phyloP scores from a whole-genome alignment of 306 rosid species.

The Malus orientalis region DNA sequence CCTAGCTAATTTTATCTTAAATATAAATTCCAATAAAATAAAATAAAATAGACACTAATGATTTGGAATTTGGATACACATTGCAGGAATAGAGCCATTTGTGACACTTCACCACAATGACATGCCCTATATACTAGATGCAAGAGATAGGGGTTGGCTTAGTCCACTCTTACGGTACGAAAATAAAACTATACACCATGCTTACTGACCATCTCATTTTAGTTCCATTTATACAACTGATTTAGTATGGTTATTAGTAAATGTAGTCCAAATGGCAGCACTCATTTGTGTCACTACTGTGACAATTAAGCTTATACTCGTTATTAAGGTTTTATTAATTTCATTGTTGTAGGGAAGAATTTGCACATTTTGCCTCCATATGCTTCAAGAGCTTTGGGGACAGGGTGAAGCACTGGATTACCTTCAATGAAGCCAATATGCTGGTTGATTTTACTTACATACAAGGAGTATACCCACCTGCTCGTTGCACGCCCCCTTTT shows the following conservation, averaged over 20 bases:
- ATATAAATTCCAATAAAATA: not conserved
- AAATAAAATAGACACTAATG: too few relatives aligned
- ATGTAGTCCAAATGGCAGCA: too few relatives aligned
- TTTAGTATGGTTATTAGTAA: too few relatives aligned
- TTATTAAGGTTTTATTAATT: not conserved
- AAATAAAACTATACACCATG: not conserved
- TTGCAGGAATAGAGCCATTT: constrained; percentile 50
- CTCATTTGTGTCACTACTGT: too few relatives aligned
- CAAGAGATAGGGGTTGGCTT: constrained; percentile 7
- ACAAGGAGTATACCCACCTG: constrained; percentile 29
- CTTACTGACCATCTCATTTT: too few relatives aligned
- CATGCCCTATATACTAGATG: constrained; percentile 7
- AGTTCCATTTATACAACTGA: too few relatives aligned
- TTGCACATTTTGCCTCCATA: constrained; percentile 1
- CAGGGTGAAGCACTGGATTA: constrained; percentile 20
- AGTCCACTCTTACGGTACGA: not conserved
- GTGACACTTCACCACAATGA: constrained; percentile 10
- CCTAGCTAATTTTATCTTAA: too few relatives aligned
- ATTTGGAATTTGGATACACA: not conserved
- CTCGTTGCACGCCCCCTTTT: constrained; percentile 52
- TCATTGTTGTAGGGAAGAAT: constrained; percentile 2
- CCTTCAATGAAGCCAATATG: constrained; percentile 10
- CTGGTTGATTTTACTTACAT: not conserved
- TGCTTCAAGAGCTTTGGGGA: constrained; percentile 21
- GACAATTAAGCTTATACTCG: not conserved